Base-by-base conservation (phyloP, 805 yeast species). In the Maudiozyma saulgeensis region DNA sequence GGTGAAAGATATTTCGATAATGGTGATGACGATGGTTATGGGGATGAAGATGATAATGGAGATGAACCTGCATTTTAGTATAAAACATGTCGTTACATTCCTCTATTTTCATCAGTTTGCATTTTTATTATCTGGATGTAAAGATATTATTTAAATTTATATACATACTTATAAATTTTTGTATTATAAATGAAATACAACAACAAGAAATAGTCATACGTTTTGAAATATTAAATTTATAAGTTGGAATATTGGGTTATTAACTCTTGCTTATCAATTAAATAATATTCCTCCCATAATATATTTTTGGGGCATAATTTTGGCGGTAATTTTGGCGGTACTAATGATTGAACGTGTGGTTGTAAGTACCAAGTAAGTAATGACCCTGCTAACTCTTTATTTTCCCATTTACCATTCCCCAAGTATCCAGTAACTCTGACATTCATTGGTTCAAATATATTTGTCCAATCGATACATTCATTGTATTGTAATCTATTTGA, bases 51-150 rank as follows among this genome's bases (percentile, higher is more conserved):
- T 25, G 53, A 44, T 34, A 37, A 48, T 38, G 54, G 51, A 32
- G 82, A 79, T 49, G 82, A 78, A 59, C 82, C 83, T n/a, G 83
- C 81, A 3, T 79, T 79, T 56, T 79, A 65, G 62, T 13, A 6
- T 19, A 37, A 12, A 19, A 8, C 32, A 28, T 4, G 12, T 28
- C 8, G 32, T 21, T 21, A 21, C 4, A 3, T 21, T 21, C 3
- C 32, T 28, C 32, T 28, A 11, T 28, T 21, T 28, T 28, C 32
- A 28, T 28, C 18, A n/a, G 4, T 16, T 4, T 35, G 16, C 18
- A 35, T 13, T 35, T 21, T 21, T 21, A 21, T 21, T 21, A 21
- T 21, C 23, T 21, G 23, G 23, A 21, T 21, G 23, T 21, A 21
- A 21, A 4, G 23, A 35, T 6, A 35, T 35, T 46, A 35, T 34